Evolutionary conservation across 768 basidiomycete species (phyloP), one percentile per base, ranked within the genome.

Genomic region (Phylloporus arenicola): DNA sequence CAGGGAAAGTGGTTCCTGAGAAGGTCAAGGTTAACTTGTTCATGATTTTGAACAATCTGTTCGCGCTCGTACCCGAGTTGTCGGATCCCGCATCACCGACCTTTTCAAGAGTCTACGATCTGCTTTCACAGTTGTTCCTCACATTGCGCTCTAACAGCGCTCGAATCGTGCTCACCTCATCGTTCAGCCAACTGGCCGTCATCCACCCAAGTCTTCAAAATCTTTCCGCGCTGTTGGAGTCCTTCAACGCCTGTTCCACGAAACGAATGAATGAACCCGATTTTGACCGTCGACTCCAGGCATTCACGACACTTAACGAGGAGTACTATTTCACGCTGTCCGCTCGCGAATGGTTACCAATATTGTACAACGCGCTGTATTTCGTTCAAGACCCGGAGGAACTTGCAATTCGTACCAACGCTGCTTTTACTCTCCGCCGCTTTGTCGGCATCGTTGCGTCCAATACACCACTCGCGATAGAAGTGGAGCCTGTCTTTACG

Each of bases 381-480:
- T 91, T 83, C 72, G 80, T 97, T 43, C 92, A 94, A 63, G 93
- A 98, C 64, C 80, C 86, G 1, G 82, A 84, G 12, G 96, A 98
- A 64, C 71, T 98, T 38, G 84, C 91, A 0, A 79, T 97, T 41
- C 79, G 95, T 19, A 88, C 78, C 48, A 92, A 83, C 58, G 86
- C 95, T 0, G 80, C 90, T 1, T 80, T 78, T 44, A 70, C 85
- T 0, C 73, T 98, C 61, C 82, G 84, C 40, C 81, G 83, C 35
- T 94, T 96, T 65, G 70, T 96, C 45, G 84, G 88, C 48, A 55
- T 76, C 10, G 57, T 76, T 3, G 79, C 74, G 1, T 59, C 60
- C 7, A 63, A 67, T 20, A 38, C 34, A 6, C 35, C 52, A 3
- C 59, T 69, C 8, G 69, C 70, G 68, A n/a, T n/a, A n/a, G n/a